Evolutionary conservation across 2,329 filamentous ascomycete genomes (phyloP).

Genomic region (Aspergillus terreus): DNA sequence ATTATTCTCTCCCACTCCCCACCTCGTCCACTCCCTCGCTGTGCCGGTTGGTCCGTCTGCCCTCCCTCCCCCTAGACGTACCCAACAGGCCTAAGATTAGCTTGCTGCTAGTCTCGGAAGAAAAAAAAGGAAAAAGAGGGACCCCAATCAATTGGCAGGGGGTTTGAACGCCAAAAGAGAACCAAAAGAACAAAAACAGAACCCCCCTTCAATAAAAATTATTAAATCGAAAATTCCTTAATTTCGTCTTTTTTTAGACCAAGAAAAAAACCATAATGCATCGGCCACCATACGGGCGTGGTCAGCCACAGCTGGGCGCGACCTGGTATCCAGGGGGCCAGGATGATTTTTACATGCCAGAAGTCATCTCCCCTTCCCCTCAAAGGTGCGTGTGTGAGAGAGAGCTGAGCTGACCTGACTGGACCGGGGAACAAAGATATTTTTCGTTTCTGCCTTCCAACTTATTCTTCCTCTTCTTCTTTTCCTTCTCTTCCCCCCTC

Average conservation of each 20-base stretch:
- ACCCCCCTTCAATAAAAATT: background rate
- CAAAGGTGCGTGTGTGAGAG: slow-evolving; percentile 57
- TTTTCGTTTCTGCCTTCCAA: background rate
- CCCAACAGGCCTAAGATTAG: no score
- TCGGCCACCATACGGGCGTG: slow-evolving; percentile 28
- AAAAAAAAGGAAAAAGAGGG: no score
- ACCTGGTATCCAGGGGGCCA: slow-evolving; percentile 66
- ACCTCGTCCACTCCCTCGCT: no score
- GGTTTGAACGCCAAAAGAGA: background rate
- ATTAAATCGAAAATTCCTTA: no score
- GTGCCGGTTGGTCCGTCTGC: no score
- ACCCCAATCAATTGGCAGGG: no score
- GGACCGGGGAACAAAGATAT: slow-evolving; percentile 3
- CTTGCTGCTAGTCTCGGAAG: no score
- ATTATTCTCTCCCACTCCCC: no score
- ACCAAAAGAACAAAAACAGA: slow-evolving; percentile 1
- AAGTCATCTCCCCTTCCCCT: slow-evolving; percentile 66
- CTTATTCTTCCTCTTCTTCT: background rate
- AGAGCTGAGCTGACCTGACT: background rate
- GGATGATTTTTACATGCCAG: slow-evolving; percentile 67
- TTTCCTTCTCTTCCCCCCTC: background rate
- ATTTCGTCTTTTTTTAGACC: no score
- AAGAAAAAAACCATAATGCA: slow-evolving; percentile 26
- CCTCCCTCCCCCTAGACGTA: no score
- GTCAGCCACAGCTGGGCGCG: slow-evolving; percentile 49